Evolutionary conservation across 306 rosid genomes (phyloP).

Genomic region (Glycine latifolia): DNA sequence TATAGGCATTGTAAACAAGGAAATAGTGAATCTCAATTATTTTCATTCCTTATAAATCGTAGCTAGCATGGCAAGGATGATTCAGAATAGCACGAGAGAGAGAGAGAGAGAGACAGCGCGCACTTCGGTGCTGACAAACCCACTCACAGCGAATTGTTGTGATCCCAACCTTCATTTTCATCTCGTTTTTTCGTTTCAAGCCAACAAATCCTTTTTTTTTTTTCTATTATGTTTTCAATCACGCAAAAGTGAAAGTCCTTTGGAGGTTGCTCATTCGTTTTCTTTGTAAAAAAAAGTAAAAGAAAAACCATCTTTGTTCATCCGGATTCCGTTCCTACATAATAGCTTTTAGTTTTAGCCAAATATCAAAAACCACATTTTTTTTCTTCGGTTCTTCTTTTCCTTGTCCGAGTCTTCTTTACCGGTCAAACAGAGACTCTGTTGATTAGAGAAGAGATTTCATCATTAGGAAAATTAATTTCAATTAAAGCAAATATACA

Average conservation of each 20-base stretch:
- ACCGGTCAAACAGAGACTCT: background rate
- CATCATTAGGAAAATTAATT: no score
- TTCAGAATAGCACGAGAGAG: background rate
- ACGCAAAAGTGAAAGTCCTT: constrained; percentile 31
- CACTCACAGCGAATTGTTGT: background rate
- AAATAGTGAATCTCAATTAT: background rate
- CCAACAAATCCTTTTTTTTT: background rate
- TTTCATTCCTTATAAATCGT: background rate
- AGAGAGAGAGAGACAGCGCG: background rate
- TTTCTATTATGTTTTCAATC: background rate
- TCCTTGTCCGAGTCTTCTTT: background rate
- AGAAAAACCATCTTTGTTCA: background rate
- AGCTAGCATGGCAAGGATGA: no score
- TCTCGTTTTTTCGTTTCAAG: background rate
- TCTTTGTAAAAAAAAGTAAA: background rate
- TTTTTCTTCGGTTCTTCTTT: background rate
- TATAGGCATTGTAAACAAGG: no score
- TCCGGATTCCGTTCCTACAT: background rate
- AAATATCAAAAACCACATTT: background rate
- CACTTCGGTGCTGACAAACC: background rate
- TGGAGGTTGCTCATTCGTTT: background rate
- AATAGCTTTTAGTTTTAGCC: background rate
- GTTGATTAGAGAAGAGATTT: background rate
- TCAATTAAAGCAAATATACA: no score
- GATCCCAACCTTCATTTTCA: background rate